Conservation (phyloP, 257 asterid species). For the Petunia secreta region DNA sequence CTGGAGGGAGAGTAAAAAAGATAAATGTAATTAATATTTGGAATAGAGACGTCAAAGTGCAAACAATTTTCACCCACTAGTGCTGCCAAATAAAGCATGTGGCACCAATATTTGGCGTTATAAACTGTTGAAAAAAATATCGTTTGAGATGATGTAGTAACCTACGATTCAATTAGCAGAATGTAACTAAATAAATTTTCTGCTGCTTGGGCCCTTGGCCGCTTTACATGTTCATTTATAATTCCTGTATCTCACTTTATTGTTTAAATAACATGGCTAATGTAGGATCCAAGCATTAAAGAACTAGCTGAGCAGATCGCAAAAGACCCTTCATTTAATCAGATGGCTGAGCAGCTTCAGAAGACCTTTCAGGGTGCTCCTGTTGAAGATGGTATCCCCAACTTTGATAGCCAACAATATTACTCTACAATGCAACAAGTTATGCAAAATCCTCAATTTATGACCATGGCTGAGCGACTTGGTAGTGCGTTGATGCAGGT, state of each 20-base stretch:
- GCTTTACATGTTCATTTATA: constrained; percentile 17
- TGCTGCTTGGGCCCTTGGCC: constrained; percentile 3
- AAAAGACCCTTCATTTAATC: constrained; percentile 83
- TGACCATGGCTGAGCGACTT: constrained; percentile 93
- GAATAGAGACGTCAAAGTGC: background rate
- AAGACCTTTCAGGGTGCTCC: constrained; percentile 79
- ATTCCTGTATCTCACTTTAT: background rate
- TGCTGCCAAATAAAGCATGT: background rate
- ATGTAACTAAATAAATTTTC: background rate
- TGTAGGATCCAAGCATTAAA: constrained; percentile 90
- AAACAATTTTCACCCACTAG: background rate
- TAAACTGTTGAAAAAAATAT: background rate
- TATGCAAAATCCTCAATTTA: constrained; percentile 95
- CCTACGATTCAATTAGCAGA: background rate
- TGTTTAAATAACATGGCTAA: background rate
- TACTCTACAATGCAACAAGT: constrained; percentile 90
- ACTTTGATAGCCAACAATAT: constrained; percentile 81
- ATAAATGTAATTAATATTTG: too few species aligned
- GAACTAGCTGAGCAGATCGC: constrained; percentile 92
- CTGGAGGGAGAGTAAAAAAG: background rate
- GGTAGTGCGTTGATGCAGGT: constrained; percentile 92
- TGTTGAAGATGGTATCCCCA: constrained; percentile 69
- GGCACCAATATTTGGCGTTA: background rate
- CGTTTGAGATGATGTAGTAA: too few species aligned
- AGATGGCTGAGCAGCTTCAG: constrained; percentile 98